Percentiles rank a stretch among this genome's conserved stretches.
Conservation (phyloP, 2,329 filamentous ascomycete genomes). For the Verticillium albo-atrum region DNA sequence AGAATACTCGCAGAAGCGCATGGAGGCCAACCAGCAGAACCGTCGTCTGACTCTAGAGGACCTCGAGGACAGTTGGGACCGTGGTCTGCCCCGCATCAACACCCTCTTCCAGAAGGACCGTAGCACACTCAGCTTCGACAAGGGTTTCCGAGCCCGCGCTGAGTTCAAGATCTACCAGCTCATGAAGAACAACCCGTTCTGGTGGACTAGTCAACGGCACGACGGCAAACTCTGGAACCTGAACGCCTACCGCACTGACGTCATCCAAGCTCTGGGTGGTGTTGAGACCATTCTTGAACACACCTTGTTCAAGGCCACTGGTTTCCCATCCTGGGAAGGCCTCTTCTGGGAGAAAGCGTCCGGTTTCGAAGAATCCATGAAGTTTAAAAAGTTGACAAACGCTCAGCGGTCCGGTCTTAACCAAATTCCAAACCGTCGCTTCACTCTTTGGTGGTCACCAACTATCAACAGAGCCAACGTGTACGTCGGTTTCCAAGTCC, state of each 20-base stretch:
- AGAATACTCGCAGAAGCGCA: conserved; percentile 95
- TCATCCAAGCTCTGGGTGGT: conserved; percentile 92
- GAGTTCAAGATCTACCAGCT: conserved; percentile 99
- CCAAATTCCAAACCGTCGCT: conserved; percentile 97
- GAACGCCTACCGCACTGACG: conserved; percentile 92
- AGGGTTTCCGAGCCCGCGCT: conserved; percentile 90
- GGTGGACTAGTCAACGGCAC: conserved; percentile 97
- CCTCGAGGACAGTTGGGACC: conserved; percentile 97
- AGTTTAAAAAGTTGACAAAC: conserved; percentile 98
- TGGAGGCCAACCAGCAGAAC: conserved; percentile 97
- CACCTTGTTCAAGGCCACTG: conserved; percentile 93
- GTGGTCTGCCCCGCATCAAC: conserved; percentile 95
- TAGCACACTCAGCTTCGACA: conserved; percentile 95
- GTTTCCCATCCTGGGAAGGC: conserved; percentile 95
- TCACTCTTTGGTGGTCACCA: conserved; percentile 95
- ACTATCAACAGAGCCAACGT: conserved; percentile 96
- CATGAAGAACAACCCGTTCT: conserved; percentile 99
- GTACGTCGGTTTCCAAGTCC: conserved; percentile 98
- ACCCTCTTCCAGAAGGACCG: conserved; percentile 98
- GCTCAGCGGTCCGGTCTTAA: conserved; percentile 95
- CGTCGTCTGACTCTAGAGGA: conserved; percentile 91
- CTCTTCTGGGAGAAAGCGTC: conserved; percentile 78
- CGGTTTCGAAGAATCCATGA: conserved; percentile 65
- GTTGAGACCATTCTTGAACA: conserved; percentile 98
- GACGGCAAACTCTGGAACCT: conserved; percentile 98